Conservation (phyloP, 192 early-diverging fungal genomes). For the Jimgerdemannia flammicorona region DNA sequence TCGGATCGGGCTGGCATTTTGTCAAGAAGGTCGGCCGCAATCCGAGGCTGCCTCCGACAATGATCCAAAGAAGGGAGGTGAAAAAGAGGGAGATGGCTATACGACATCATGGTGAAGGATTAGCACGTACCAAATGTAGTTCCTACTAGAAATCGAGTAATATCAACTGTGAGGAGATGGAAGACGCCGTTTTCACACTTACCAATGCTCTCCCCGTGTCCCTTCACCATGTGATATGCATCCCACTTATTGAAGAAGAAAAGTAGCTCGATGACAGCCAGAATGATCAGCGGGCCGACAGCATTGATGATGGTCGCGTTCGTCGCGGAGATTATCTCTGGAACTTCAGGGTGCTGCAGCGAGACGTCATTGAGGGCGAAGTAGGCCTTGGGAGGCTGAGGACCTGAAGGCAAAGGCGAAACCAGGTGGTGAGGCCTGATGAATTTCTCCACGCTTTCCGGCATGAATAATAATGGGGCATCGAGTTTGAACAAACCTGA, state of each 20-base stretch:
- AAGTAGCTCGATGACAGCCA: constrained; percentile 8
- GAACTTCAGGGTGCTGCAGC: not conserved
- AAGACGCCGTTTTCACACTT: not conserved
- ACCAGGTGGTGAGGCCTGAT: not conserved
- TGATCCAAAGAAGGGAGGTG: constrained; percentile 10
- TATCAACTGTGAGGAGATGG: no score
- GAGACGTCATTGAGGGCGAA: constrained; percentile 6
- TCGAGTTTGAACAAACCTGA: no score
- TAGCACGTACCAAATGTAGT: no score
- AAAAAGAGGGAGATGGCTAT: constrained; percentile 7
- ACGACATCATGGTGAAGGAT: not conserved
- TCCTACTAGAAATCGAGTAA: no score
- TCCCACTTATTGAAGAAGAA: constrained; percentile 19
- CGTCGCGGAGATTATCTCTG: constrained; percentile 10
- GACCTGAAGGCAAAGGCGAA: not conserved
- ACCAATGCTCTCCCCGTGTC: not conserved
- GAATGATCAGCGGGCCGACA: constrained; percentile 6
- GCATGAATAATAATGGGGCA: no score
- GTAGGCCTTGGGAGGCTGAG: constrained; percentile 16
- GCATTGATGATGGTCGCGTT: constrained; percentile 5
- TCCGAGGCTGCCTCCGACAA: constrained; percentile 14
- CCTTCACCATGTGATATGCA: constrained; percentile 15
- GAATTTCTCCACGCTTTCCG: not conserved
- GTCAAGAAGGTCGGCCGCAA: constrained; percentile 18
- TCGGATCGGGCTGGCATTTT: constrained; percentile 9